A percentile compares a stretch with the other conserved stretches of the same genome.
These are phyloP conservation scores for Vicia faba DNA, from an alignment of 306 rosid genomes.

Conservation along the genomic window DNA sequence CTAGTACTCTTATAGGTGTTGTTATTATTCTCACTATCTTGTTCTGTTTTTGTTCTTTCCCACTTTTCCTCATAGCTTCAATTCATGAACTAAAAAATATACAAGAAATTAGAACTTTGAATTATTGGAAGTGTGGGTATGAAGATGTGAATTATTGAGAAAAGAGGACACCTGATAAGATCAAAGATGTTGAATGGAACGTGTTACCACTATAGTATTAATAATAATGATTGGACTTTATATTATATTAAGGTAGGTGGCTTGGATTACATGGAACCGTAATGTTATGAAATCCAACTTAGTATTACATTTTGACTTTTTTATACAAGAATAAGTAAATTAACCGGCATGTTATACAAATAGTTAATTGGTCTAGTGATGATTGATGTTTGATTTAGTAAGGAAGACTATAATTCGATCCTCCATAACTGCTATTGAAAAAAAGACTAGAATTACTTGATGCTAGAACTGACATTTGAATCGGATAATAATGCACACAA, in stretches of 20 bases:
- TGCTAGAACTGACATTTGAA: no score
- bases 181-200: constrained; percentile 25
- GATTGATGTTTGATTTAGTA: no score
- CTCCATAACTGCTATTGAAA: no score
- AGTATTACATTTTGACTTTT: neutral
- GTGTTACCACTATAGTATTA: neutral
- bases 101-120: neutral
- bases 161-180: constrained; percentile 47
- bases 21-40: constrained; percentile 58
- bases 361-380: no score
- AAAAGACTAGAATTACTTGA: no score
- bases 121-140: no score
- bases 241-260: neutral
- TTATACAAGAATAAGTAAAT: neutral
- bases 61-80: constrained; percentile 41
- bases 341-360: no score
- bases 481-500: no score
- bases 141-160: constrained; percentile 17
- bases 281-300: neutral
- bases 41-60: constrained; percentile 49
- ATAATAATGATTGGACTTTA: neutral
- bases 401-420: no score
- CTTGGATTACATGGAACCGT: neutral
- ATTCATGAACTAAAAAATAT: neutral
- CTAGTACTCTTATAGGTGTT: constrained; percentile 55